A percentile compares a stretch with the other conserved stretches of the same genome.
Evolutionary conservation across 2,329 filamentous ascomycete species (phyloP).

Genomic region (Calonectria fujianensis): DNA sequence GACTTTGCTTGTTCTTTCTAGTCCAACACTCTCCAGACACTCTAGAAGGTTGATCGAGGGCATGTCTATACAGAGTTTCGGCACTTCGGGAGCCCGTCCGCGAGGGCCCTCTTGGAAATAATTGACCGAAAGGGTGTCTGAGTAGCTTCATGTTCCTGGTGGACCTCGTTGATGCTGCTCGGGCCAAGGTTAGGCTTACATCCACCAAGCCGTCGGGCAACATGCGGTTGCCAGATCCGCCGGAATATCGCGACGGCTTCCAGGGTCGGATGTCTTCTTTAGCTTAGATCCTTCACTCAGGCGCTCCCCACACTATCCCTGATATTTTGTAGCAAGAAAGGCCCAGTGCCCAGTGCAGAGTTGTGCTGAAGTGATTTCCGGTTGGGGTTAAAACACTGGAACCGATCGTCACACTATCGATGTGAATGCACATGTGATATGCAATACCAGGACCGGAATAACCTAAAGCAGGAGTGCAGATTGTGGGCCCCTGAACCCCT

Average conservation of each 20-base stretch:
- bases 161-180: background rate
- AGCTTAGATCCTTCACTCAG: slow-evolving; percentile 42
- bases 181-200: background rate
- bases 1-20: too few species aligned
- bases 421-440: slow-evolving; percentile 34
- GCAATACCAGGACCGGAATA: slow-evolving; percentile 26
- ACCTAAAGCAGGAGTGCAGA: slow-evolving; percentile 28
- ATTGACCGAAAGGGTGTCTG: slow-evolving; percentile 20
- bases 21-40: too few species aligned
- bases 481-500: background rate
- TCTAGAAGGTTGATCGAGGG: background rate
- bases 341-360: slow-evolving; percentile 36
- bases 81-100: slow-evolving; percentile 39
- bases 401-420: slow-evolving; percentile 21
- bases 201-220: slow-evolving; percentile 2
- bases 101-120: slow-evolving; percentile 26
- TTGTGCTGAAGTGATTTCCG: slow-evolving; percentile 24
- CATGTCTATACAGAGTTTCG: slow-evolving; percentile 14
- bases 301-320: slow-evolving; percentile 42
- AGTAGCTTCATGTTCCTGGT: background rate
- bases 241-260: slow-evolving; percentile 34
- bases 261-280: slow-evolving; percentile 21
- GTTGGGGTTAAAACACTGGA: slow-evolving; percentile 1
- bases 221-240: slow-evolving; percentile 26
- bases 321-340: slow-evolving; percentile 39